A percentile compares a stretch with the other conserved stretches of the same genome.
These are phyloP conservation scores for Medicago ruthenica DNA, from an alignment of 306 rosid species.

Conservation along the genomic window DNA sequence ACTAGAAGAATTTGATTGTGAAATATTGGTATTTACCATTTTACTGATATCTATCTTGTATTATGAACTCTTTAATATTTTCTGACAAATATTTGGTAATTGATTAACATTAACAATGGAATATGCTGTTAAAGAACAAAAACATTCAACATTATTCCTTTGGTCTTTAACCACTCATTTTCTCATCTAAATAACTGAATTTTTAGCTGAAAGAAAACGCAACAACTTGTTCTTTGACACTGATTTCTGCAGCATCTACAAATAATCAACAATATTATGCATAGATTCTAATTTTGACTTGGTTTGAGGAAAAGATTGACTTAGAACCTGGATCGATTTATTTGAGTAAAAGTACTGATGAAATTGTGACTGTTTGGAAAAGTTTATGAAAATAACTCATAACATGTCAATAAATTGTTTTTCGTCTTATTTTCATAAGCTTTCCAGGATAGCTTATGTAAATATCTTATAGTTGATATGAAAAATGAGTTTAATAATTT, in stretches of 20 bases:
- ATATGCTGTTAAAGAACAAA: background rate
- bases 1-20: too few relatives aligned
- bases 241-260: background rate
- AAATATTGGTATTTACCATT: too few relatives aligned
- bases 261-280: background rate
- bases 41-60: too few relatives aligned
- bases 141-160: slow-evolving; percentile 8
- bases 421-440: background rate
- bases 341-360: background rate
- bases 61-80: background rate
- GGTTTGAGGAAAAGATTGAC: background rate
- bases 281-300: background rate
- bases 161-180: slow-evolving; percentile 18
- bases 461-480: too few relatives aligned
- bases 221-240: slow-evolving; percentile 1
- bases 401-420: background rate
- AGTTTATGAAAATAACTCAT: background rate
- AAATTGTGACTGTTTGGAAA: background rate
- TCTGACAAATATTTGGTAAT: background rate
- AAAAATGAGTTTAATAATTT: too few relatives aligned
- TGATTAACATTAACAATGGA: background rate
- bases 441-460: too few relatives aligned
- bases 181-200: slow-evolving; percentile 1
- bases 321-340: too few relatives aligned
- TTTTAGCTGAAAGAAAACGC: slow-evolving; percentile 14